Evolutionary conservation across 345 rosid genomes (phyloP), one percentile per base, ranked within the genome.

Genomic region (Gossypium thurberi): DNA sequence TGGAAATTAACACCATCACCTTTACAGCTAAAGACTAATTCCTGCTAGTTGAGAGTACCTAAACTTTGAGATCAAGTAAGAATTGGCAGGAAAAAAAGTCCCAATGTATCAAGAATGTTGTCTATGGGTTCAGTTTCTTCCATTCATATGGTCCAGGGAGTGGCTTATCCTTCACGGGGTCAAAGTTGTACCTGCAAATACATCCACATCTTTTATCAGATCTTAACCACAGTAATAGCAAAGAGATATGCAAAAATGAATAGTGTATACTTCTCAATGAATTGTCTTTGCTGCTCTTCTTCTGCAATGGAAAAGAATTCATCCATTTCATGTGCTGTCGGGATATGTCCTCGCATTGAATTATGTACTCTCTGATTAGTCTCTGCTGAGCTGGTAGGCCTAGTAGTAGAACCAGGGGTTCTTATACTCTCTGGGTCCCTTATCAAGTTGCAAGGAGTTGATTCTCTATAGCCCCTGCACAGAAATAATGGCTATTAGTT

Each of bases 141-240:
- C 99, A 95, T 79, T 89, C 84, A 43, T 75, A 92, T 28, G 91
- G 86, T 69, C 99, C 99, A 11, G 96, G 91, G 51, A 92, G 89
- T 2, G 99, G 99, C 80, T 85, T 87, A 59, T 95, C 99, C 13
- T 80, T 86, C 83, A 91, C 84, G 1, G 96, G 98, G 86, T 95
- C 99, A 77, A 88, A 95, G 98, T 92, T 95, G 85, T 92, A 95
- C 90, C 99, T 95, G 92, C 81, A 64, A 66, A 59, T 52, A 71
- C 64, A 1, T 40, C 43, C 57, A 44, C 46, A 66, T 64, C 14
- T 28, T 52, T 52, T 62, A 63, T 71, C 68, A 79, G 78, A 64
- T 14, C 5, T 2, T 23, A 17, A 47, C n/a, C n/a, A 4, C 14
- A 61, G 11, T 6, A 18, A 42, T 25, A 8, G 6, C 11, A 21